Percentiles rank a stretch among this genome's conserved stretches.
Conservation (phyloP, 164 flowering plant genomes). For the Malania oleifera region DNA sequence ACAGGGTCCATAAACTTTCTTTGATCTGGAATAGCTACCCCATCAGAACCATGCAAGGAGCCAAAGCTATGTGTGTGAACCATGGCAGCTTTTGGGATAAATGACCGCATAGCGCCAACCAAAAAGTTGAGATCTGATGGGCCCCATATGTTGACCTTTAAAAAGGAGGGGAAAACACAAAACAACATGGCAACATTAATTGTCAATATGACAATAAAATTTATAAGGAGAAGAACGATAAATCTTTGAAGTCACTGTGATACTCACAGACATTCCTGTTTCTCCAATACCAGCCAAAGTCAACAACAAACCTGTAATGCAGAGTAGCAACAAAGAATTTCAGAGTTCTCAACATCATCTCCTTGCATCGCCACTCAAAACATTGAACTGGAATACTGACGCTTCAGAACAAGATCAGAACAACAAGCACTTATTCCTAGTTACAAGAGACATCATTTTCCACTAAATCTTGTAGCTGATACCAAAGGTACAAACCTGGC, state of each 20-base stretch:
- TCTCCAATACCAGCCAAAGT: slow-evolving; percentile 97
- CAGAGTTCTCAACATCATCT: not conserved
- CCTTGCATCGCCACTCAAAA: not conserved
- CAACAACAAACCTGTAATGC: slow-evolving; percentile 66
- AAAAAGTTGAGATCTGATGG: slow-evolving; percentile 87
- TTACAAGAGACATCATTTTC: not conserved
- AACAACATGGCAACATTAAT: not conserved
- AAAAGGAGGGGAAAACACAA: not conserved
- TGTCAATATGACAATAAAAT: not conserved
- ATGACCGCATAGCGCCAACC: slow-evolving; percentile 80
- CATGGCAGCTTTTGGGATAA: slow-evolving; percentile 92
- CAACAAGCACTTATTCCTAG: not conserved
- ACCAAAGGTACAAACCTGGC: slow-evolving; percentile 60
- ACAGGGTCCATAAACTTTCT: slow-evolving; percentile 38
- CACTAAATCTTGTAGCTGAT: not conserved
- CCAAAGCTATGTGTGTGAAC: slow-evolving; percentile 84
- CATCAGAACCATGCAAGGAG: slow-evolving; percentile 30
- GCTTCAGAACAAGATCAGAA: not conserved
- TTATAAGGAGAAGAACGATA: not conserved
- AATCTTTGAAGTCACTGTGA: slow-evolving; percentile 6
- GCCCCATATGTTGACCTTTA: slow-evolving; percentile 91
- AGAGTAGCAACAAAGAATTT: not conserved
- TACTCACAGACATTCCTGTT: slow-evolving; percentile 89
- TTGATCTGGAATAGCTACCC: slow-evolving; percentile 17
- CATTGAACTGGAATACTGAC: not conserved